phyloP scores from a whole-genome alignment of 2,329 filamentous ascomycete genomes.

The Fusarium dlaminii region DNA sequence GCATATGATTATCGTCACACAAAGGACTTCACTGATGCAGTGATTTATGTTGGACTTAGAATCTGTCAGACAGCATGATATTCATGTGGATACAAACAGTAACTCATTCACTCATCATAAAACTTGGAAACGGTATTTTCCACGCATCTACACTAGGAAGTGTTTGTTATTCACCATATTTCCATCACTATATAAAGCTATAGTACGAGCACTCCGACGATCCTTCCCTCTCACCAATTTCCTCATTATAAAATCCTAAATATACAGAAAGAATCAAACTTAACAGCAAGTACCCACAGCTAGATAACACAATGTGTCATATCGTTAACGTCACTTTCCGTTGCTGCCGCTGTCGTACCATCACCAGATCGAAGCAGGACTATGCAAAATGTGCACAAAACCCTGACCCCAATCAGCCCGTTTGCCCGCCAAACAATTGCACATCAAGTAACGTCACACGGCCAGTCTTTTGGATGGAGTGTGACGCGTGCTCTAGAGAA shows the following conservation, averaged over 20 bases:
- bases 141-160: rapidly evolving
- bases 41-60: rapidly evolving
- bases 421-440: not conserved
- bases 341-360: not conserved
- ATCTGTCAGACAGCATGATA: not conserved
- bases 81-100: rapidly evolving
- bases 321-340: not conserved
- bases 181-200: not conserved
- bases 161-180: not conserved
- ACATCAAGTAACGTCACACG: not conserved
- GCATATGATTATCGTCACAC: no score
- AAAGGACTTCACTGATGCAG: not conserved
- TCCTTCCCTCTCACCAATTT: not conserved
- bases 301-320: not conserved
- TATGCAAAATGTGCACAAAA: not conserved
- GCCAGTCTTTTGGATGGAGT: not conserved
- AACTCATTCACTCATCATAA: not conserved
- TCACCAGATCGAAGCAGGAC: not conserved
- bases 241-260: not conserved
- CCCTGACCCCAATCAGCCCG: not conserved
- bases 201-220: not conserved
- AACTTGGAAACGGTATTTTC: rapidly evolving
- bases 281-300: rapidly evolving
- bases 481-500: not conserved
- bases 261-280: not conserved